phyloP scores from a whole-genome alignment of 2,329 filamentous ascomycete species.

The Hypoxylon sp. region DNA sequence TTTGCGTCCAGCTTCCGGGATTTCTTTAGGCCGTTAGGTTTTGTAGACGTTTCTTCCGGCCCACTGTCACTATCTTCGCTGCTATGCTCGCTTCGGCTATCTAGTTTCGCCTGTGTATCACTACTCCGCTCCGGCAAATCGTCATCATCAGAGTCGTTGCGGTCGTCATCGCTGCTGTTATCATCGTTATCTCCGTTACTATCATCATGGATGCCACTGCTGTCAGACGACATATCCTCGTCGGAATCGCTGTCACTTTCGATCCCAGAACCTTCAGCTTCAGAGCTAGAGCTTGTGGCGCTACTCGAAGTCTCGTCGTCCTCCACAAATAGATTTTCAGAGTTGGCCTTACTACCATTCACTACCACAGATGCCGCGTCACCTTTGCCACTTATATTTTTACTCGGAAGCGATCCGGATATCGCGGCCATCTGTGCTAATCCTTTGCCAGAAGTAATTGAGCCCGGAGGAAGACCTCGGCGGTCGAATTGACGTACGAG shows the following conservation, averaged over 20 bases:
- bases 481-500: conserved; percentile 56
- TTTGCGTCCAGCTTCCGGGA: conserved; percentile 3
- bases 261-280: conserved; percentile 40
- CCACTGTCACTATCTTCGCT: conserved; percentile 48
- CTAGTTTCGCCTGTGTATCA: conserved; percentile 14
- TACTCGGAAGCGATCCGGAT: conserved; percentile 51
- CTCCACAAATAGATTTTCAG: conserved; percentile 41
- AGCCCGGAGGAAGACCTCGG: conserved; percentile 59
- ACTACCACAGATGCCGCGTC: conserved; percentile 46
- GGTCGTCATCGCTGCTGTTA: conserved; percentile 44
- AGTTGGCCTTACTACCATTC: conserved; percentile 36
- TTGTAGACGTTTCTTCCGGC: conserved; percentile 46
- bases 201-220: conserved; percentile 44
- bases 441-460: conserved; percentile 57
- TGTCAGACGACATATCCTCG: conserved; percentile 11
- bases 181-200: conserved; percentile 38
- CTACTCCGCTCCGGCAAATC: background rate
- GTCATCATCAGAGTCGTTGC: conserved; percentile 35
- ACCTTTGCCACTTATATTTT: conserved; percentile 50
- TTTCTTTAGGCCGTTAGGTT: background rate
- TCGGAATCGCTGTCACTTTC: conserved; percentile 30
- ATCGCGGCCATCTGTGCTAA: conserved; percentile 55
- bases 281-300: conserved; percentile 49
- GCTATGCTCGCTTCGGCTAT: conserved; percentile 31
- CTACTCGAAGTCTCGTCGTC: conserved; percentile 48